These are phyloP conservation scores for Tephrocybe sp. DNA, from an alignment of 768 basidiomycete species.

Conservation along the genomic window DNA sequence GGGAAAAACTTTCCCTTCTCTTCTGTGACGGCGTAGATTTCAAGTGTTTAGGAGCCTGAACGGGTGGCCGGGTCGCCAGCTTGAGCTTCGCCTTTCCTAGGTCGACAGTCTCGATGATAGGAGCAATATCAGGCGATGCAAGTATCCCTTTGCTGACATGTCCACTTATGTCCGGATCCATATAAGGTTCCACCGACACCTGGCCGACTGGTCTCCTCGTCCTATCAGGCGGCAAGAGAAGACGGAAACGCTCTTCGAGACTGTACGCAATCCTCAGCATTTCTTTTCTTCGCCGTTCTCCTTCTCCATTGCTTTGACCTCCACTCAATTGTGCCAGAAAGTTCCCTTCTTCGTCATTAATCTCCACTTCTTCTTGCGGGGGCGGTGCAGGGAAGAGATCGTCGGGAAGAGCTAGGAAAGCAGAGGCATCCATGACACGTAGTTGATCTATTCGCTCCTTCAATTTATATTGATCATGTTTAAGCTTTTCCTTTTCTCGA, in stretches of 20 bases:
- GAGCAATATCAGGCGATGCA: slow-evolving; percentile 26
- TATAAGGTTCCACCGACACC: slow-evolving; percentile 13
- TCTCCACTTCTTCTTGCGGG: slow-evolving; percentile 20
- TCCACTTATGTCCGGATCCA: slow-evolving; percentile 23
- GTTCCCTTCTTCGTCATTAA: slow-evolving; percentile 24
- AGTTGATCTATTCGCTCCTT: slow-evolving; percentile 87
- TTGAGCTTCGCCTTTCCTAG: slow-evolving; percentile 37
- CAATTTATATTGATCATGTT: slow-evolving; percentile 89
- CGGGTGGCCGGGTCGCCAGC: slow-evolving; percentile 18
- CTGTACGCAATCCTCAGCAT: slow-evolving; percentile 68
- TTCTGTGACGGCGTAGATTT: slow-evolving; percentile 24
- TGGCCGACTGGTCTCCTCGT: slow-evolving; percentile 30
- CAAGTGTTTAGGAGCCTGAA: slow-evolving; percentile 20
- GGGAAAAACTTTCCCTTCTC: slow-evolving; percentile 15
- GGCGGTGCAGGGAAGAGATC: slow-evolving; percentile 48
- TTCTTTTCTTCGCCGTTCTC: slow-evolving; percentile 69
- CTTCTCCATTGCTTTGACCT: slow-evolving; percentile 45
- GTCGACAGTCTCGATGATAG: slow-evolving; percentile 19
- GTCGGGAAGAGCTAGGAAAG: slow-evolving; percentile 63
- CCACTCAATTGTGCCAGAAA: slow-evolving; percentile 37
- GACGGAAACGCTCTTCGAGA: slow-evolving; percentile 71
- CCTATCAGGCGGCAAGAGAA: slow-evolving; percentile 69
- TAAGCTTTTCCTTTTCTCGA: slow-evolving; percentile 88
- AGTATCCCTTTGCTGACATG: slow-evolving; percentile 20
- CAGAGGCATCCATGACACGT: slow-evolving; percentile 64